Conservation (phyloP, 1,139 yeast species). For the Suhomyces taliae region DNA sequence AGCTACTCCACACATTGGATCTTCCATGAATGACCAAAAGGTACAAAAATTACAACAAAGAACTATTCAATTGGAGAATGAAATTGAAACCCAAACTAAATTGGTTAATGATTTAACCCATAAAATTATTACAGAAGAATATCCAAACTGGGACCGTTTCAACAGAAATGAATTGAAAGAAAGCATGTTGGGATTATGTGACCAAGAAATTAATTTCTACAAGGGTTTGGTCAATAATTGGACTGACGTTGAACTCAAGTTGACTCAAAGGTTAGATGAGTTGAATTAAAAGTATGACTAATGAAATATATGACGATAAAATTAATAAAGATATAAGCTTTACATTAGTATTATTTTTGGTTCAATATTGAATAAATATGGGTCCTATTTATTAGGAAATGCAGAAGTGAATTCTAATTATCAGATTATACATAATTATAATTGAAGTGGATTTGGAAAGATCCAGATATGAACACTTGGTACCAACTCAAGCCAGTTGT, state of each 20-base stretch:
- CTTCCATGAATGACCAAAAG: conserved; percentile 39
- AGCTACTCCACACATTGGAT: conserved; percentile 44
- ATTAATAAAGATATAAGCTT: too few species aligned
- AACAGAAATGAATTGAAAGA: conserved; percentile 75
- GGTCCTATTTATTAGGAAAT: too few species aligned
- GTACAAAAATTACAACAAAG: conserved; percentile 32
- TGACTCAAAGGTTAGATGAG: conserved; percentile 41
- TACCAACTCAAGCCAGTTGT: background rate
- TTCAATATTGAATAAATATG: too few species aligned
- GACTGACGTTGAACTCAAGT: conserved; percentile 56
- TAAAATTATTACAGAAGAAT: conserved; percentile 74
- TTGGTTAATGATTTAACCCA: conserved; percentile 60
- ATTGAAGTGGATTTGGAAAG: too few species aligned
- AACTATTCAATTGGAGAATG: conserved; percentile 42
- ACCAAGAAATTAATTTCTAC: conserved; percentile 75
- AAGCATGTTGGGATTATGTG: conserved; percentile 69
- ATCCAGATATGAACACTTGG: too few species aligned
- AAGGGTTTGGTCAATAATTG: conserved; percentile 70
- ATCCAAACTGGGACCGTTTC: conserved; percentile 77
- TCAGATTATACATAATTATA: too few species aligned
- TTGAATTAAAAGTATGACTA: conserved; percentile 14
- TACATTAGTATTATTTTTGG: too few species aligned
- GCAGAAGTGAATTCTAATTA: too few species aligned
- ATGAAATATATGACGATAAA: too few species aligned
- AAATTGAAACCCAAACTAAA: conserved; percentile 55